Conservation (phyloP, 768 basidiomycete species). For the Omphalotus guepiniiformis region DNA sequence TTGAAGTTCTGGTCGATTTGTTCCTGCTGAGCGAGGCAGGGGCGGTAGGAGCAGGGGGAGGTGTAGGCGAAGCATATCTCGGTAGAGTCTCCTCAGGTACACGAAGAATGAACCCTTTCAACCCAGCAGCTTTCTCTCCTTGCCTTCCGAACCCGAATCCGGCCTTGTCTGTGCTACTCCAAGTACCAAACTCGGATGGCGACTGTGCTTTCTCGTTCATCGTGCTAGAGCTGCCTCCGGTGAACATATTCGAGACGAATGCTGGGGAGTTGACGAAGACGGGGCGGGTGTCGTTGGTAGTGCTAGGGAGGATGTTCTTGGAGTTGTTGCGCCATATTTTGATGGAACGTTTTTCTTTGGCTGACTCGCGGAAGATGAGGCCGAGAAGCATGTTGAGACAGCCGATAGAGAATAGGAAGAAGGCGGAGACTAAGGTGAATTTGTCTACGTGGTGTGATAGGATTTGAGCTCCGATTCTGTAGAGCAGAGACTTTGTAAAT, state of each 20-base stretch:
- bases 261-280: conserved; percentile 29
- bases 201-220: conserved; percentile 16
- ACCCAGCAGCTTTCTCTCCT: conserved; percentile 67
- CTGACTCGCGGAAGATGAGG: conserved; percentile 63
- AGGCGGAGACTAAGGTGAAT: conserved; percentile 87
- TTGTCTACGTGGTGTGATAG: conserved; percentile 79
- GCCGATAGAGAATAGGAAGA: conserved; percentile 90
- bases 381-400: conserved; percentile 82
- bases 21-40: conserved; percentile 1
- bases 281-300: conserved; percentile 32
- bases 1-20: conserved; percentile 3
- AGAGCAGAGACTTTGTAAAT: background rate
- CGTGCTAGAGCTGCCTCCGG: conserved; percentile 13
- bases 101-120: conserved; percentile 39
- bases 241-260: conserved; percentile 33
- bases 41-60: conserved; percentile 9
- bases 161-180: conserved; percentile 26
- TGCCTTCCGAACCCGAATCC: conserved; percentile 79
- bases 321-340: conserved; percentile 57
- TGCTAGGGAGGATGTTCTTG: conserved; percentile 43
- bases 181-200: conserved; percentile 11
- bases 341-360: conserved; percentile 59
- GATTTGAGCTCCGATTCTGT: conserved; percentile 64
- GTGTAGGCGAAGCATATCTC: conserved; percentile 44
- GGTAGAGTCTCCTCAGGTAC: conserved; percentile 62